phyloP scores from a whole-genome alignment of 2,329 filamentous ascomycete genomes.

The Penicillium sp. region DNA sequence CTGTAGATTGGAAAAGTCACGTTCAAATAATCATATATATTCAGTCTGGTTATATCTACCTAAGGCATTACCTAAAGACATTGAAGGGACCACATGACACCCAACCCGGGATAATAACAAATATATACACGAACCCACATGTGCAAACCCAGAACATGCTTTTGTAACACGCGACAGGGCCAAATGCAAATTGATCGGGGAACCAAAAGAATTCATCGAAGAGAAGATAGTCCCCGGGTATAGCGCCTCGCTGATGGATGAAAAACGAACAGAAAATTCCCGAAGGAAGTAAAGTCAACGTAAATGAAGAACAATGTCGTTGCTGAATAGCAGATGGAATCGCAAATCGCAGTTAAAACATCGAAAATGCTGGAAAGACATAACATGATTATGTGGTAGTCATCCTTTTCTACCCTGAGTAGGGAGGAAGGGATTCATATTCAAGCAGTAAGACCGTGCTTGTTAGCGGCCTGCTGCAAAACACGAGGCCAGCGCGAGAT shows the following conservation, averaged over 20 bases:
- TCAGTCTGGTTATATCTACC: conserved; percentile 1
- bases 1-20: background rate
- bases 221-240: conserved; percentile 20
- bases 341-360: background rate
- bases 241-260: conserved; percentile 32
- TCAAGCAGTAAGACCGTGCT: background rate
- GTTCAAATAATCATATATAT: background rate
- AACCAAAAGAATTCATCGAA: conserved; percentile 2
- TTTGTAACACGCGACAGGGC: background rate
- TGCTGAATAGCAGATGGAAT: conserved; percentile 2
- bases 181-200: conserved; percentile 2
- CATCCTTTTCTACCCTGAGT: background rate
- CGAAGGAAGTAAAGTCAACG: conserved; percentile 6
- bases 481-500: conserved; percentile 45
- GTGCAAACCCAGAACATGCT: background rate
- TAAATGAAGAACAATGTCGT: conserved; percentile 3
- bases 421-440: background rate
- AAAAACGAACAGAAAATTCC: conserved; percentile 3
- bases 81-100: background rate
- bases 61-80: background rate
- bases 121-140: conserved; percentile 2
- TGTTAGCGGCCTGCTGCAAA: conserved; percentile 33
- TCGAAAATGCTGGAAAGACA: background rate
- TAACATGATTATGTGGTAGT: background rate
- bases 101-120: conserved; percentile 15